Evolutionary conservation across 805 yeast genomes (phyloP), one percentile per base, ranked within the genome.

Genomic region (Cyberlindnera galapagoensis): DNA sequence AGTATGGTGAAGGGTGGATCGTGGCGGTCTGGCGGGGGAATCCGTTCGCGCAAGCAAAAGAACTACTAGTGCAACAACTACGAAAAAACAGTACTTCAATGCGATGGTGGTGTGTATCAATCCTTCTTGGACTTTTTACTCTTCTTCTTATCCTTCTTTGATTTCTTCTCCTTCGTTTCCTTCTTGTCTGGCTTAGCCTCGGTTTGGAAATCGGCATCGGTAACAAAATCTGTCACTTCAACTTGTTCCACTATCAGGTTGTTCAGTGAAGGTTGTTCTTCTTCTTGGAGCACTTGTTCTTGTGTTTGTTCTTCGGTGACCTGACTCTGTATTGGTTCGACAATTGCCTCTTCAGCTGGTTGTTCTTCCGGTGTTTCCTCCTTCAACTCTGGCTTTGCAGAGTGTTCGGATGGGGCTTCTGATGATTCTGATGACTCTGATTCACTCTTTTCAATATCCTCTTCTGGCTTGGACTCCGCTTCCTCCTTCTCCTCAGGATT

Each of bases 221-320:
- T 34, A 5, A 56, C 44, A 38, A 46, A 56, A 20, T 60, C 63
- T 1, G 54, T 44, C 4, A 66, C 71, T 46, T 67, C 67, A 9
- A 66, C 67, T 31, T 62, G 61, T 27, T 66, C 70, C 13, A 65
- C 53, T 6, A 67, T 56, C 34, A 67, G 47, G 37, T 62, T 63
- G 25, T 17, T 26, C 7, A 29, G 27, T 13, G 17, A 8, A 10
- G 21, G n/a, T 20, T 21, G 17, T 13, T 32, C 9, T n/a, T 20
- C 28, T 28, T 35, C 34, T 31, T 36, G 11, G 22, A n/a, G 18
- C 36, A 34, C 34, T 35, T 28, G 22, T 28, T 25, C n/a, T 35
- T 35, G 26, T 34, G 35, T 22, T n/a, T 19, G 15, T 16, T 18
- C 22, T 18, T 19, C 12, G 9, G 13, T 10, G 21, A 19, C 21